These are phyloP conservation scores for Incumbomyces lentus DNA, from an alignment of 2,329 filamentous ascomycete species.

Conservation along the genomic window DNA sequence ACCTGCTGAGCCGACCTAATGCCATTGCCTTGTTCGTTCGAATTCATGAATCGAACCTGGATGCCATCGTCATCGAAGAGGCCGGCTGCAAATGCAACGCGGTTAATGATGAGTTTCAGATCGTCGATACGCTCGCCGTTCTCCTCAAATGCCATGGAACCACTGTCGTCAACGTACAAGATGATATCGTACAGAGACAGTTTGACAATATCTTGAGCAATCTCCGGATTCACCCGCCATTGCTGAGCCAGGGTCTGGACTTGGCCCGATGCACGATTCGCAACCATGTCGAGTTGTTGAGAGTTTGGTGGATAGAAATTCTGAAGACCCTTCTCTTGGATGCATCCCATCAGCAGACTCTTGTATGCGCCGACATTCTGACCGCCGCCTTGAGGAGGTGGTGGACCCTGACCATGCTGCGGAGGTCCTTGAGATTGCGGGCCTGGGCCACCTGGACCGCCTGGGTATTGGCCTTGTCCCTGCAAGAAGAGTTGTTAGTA, in stretches of 20 bases:
- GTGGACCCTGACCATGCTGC: conserved; percentile 21
- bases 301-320: conserved; percentile 48
- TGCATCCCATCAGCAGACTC: conserved; percentile 43
- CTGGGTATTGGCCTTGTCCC: conserved; percentile 17
- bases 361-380: conserved; percentile 46
- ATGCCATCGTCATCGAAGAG: conserved; percentile 62
- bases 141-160: conserved; percentile 60
- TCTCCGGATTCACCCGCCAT: conserved; percentile 49
- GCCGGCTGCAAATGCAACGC: conserved; percentile 54
- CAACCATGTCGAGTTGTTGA: conserved; percentile 41
- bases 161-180: conserved; percentile 58
- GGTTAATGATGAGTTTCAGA: conserved; percentile 52
- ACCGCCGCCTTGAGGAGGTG: conserved; percentile 33
- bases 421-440: conserved; percentile 20
- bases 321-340: conserved; percentile 52
- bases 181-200: conserved; percentile 53
- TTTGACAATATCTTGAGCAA: conserved; percentile 54
- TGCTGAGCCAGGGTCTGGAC: conserved; percentile 46
- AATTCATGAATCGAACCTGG: conserved; percentile 61
- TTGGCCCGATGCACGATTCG: conserved; percentile 38
- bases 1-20: conserved; percentile 50
- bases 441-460: conserved; percentile 19
- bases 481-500: conserved; percentile 23
- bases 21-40: conserved; percentile 41
- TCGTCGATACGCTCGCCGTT: conserved; percentile 57